Conservation (phyloP, 2,329 filamentous ascomycete genomes). For the Dothistroma pini region DNA sequence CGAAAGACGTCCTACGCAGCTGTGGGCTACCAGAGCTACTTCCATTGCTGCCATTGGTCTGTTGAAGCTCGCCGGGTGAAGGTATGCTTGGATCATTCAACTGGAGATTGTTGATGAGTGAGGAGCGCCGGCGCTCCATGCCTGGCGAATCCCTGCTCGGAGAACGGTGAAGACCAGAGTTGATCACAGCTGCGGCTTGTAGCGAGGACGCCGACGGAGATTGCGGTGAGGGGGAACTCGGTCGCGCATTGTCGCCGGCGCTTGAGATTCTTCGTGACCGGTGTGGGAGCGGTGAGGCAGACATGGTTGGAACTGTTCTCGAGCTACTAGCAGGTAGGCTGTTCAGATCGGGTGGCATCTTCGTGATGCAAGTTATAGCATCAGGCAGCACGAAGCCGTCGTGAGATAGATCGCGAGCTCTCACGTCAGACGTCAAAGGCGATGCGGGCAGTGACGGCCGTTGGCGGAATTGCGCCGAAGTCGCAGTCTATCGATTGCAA, state of each 20-base stretch:
- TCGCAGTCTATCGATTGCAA: too few relatives aligned
- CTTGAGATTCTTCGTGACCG: constrained; percentile 31
- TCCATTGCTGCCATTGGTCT: constrained; percentile 29
- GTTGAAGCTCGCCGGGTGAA: constrained; percentile 65
- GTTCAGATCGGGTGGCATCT: constrained; percentile 57
- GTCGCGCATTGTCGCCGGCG: constrained; percentile 40
- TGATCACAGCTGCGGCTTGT: constrained; percentile 72
- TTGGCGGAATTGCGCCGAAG: too few relatives aligned
- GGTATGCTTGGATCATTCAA: constrained; percentile 68
- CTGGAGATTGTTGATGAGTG: constrained; percentile 64
- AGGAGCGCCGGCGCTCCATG: constrained; percentile 60
- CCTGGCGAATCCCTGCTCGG: constrained; percentile 48
- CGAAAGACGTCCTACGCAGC: constrained; percentile 34
- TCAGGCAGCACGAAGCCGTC: background rate
- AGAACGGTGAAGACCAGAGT: constrained; percentile 55
- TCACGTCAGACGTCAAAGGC: background rate
- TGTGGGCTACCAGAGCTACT: constrained; percentile 22
- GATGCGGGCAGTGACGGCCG: background rate
- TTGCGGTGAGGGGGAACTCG: constrained; percentile 55
- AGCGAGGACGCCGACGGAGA: constrained; percentile 65
- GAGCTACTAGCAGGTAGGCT: constrained; percentile 49
- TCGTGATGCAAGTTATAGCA: background rate
- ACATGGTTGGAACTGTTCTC: constrained; percentile 29
- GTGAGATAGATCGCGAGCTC: background rate
- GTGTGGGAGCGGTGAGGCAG: constrained; percentile 31